These are phyloP conservation scores for Ustilago bromivora DNA, from an alignment of 1,284 basidiomycete species.

Conservation along the genomic window DNA sequence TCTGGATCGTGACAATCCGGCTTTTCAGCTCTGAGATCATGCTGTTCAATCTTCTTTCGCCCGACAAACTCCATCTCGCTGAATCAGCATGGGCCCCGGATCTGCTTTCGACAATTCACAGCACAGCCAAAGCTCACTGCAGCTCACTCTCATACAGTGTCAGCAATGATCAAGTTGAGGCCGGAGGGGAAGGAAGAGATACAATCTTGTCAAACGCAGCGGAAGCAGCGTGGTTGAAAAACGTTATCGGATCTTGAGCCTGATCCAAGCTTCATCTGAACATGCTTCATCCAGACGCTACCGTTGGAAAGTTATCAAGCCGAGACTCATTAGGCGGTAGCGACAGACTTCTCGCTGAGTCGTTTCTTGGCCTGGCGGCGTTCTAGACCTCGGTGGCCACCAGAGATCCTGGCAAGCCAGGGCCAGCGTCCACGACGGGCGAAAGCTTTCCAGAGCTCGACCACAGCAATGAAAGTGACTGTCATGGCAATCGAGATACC, in stretches of 20 bases:
- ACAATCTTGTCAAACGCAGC: neutral
- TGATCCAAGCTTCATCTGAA: neutral
- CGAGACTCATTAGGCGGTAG: conserved; percentile 5
- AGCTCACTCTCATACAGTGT: no score
- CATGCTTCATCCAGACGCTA: neutral
- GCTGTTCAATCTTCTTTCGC: neutral
- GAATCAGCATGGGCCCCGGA: no score
- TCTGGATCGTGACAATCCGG: neutral
- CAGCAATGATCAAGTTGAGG: neutral
- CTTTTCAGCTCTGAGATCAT: neutral
- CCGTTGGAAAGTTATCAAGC: neutral
- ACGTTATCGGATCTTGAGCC: neutral
- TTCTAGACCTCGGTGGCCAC: conserved; percentile 53
- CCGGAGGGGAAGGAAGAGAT: neutral
- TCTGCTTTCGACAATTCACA: no score
- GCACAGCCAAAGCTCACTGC: no score
- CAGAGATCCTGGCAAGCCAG: conserved; percentile 60
- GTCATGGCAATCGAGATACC: conserved; percentile 58
- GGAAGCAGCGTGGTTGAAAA: conserved; percentile 12
- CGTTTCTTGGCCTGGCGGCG: conserved; percentile 36
- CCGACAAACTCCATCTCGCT: no score
- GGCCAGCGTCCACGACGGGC: conserved; percentile 57
- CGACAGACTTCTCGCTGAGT: conserved; percentile 16
- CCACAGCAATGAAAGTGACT: conserved; percentile 39
- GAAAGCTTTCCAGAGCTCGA: conserved; percentile 63